Conservation (phyloP, 176 grass and related monocot genomes). For the Typha latifolia region DNA sequence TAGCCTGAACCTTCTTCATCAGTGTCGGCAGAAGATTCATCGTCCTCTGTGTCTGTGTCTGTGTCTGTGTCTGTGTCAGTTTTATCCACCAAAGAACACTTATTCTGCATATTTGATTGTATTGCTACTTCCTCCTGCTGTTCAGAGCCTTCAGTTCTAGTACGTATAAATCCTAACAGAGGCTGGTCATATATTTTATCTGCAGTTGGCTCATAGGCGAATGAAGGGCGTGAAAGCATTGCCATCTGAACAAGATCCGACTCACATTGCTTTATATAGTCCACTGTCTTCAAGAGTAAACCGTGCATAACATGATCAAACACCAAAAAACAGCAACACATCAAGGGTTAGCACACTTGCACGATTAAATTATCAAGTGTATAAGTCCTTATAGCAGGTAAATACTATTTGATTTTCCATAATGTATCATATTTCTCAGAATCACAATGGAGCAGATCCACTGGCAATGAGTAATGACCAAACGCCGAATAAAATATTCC, state of each 20-base stretch:
- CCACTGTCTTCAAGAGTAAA: slow-evolving; percentile 36
- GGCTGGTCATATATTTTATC: slow-evolving; percentile 77
- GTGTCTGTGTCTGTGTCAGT: slow-evolving; percentile 1
- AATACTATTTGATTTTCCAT: too few relatives aligned
- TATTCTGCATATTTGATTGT: slow-evolving; percentile 9
- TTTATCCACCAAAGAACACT: slow-evolving; percentile 15
- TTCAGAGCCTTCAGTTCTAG: slow-evolving; percentile 28
- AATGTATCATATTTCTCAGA: too few relatives aligned
- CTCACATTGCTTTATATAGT: slow-evolving; percentile 84
- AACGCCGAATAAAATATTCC: too few relatives aligned
- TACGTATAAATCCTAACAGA: slow-evolving; percentile 52
- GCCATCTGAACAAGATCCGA: slow-evolving; percentile 71
- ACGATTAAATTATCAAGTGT: background rate
- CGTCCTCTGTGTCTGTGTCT: slow-evolving; percentile 20
- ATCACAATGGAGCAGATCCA: too few relatives aligned
- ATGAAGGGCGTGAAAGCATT: slow-evolving; percentile 53
- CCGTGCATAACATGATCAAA: background rate
- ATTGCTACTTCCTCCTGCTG: slow-evolving; percentile 17
- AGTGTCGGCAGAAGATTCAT: slow-evolving; percentile 31
- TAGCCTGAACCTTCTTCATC: slow-evolving; percentile 40
- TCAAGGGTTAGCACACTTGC: background rate
- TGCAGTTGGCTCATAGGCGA: slow-evolving; percentile 54
- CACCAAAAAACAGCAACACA: background rate
- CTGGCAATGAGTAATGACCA: too few relatives aligned
- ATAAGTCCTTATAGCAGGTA: too few relatives aligned